Percentiles rank a stretch among this genome's conserved stretches.
Evolutionary conservation across 225 moss, liverwort and hornwort genomes (phyloP).

Genomic region (Pseudisothecium myosuroides): DNA sequence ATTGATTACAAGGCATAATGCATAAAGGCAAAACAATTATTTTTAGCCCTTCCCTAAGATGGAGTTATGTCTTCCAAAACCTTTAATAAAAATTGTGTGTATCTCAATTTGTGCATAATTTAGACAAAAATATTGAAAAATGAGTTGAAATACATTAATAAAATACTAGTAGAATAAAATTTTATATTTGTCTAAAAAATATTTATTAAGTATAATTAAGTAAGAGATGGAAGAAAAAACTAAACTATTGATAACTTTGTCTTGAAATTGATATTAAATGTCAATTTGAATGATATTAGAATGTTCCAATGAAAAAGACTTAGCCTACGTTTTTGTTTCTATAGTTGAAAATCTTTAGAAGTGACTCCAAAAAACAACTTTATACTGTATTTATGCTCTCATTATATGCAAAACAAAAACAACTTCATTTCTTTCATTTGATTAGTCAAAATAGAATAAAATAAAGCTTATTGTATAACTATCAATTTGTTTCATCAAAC

Average conservation of each 20-base stretch:
- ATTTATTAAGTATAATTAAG: too few species aligned
- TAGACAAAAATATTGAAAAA: background rate
- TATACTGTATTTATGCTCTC: background rate
- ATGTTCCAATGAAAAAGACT: background rate
- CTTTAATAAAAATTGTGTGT: background rate
- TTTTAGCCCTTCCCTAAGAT: too few species aligned
- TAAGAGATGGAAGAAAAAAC: background rate
- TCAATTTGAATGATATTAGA: background rate
- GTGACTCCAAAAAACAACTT: fast-evolving
- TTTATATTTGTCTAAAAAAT: background rate
- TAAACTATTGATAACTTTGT: background rate
- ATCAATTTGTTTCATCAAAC: too few species aligned
- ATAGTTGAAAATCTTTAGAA: background rate
- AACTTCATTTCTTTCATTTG: too few species aligned
- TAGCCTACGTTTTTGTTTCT: background rate
- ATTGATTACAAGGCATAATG: background rate
- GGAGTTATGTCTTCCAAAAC: background rate
- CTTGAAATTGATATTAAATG: background rate
- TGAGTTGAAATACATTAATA: background rate
- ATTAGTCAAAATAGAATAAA: too few species aligned
- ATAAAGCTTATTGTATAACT: too few species aligned
- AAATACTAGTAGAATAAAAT: background rate
- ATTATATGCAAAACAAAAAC: background rate
- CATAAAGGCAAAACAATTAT: background rate
- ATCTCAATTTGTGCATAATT: background rate